Evolutionary conservation across 352 stramenopile genomes (phyloP), one percentile per base, ranked within the genome.

Genomic region (Albugo candida): DNA sequence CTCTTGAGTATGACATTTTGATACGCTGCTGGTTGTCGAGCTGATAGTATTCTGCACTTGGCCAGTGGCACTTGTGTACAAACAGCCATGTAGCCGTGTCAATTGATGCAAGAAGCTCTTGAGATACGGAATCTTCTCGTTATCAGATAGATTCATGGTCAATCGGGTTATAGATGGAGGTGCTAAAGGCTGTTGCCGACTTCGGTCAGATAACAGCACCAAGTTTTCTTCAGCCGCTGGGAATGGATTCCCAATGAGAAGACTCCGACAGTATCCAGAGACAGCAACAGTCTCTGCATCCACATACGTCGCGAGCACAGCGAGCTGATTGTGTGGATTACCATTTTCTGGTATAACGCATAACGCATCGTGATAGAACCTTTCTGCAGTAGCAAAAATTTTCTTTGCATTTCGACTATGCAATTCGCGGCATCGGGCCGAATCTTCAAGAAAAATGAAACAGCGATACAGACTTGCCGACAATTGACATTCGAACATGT

Each of bases 251-350:
- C 65, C 58, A 36, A 84, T 83, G 36, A 94, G 52, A 37, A 94
- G 54, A 55, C 72, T 89, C 49, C 81, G 73, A 51, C 78, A 92
- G 60, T 95, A 95, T 17, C 80, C 68, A 47, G 93, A 95, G 19
- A 95, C 79, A 0, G 83, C 81, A 19, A 93, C 81, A 3, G 78
- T 92, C 63, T 95, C 83, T 3, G 81, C 76, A 27, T 93, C 81
- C 10, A 86, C 77, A 44, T 91, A 91, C 14, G 77, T 91, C 17
- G 77, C 77, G 8, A 91, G 54, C 50, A 91, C 77, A 0, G 77
- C 77, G 39, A 91, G 60, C 46, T 91, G 77, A 53, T 91, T 91
- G 64, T 87, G 75, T 34, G 77, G 72, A 45, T 91, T 91, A 34
- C 77, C 77, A 45, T 91, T 86, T 40, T 82, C 68, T 0, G 77